Base-by-base conservation (phyloP, 2,329 filamentous ascomycete genomes). In the Fusarium tupiense region DNA sequence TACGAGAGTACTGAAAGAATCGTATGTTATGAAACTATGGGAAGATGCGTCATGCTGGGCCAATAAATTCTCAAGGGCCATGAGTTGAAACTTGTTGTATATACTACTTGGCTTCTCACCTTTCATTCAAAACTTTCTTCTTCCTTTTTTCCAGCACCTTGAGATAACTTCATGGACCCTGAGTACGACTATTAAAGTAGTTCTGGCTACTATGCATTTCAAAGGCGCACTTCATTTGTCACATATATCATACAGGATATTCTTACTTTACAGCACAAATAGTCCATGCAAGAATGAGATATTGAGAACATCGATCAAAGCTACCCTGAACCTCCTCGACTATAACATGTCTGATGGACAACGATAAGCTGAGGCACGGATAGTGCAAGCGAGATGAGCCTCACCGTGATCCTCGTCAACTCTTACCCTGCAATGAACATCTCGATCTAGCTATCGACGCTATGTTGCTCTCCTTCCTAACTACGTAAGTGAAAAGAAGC, bases 381-480 rank as follows among this genome's bases (percentile, higher is more conserved):
- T 49, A 37, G 13, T 38, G 9, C 6, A 61, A 61, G 56, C 29
- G 24, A 59, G 43, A 49, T 47, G 52, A 65, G 52, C 13, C 37
- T 37, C 26, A 41, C 7, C 16, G 29, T 37, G 31, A 35, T 49
- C 29, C 8, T 60, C 31, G 64, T 38, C 60, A 59, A 54, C n/a
- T 33, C 37, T 47, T 69, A 58, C 58, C 44, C 59, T 69, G 22
- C 44, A 54, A 50, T 19, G 37, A 9, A 22, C 26, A 64, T 60
- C 37, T 41, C 41, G 33, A 61, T 66, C 35, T 40, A 50, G 14
- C 11, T 35, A 47, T 29, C 16, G 20, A 43, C 26, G 26, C 22
- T 5, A 38, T 69, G 58, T 52, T 19, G 16, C 24, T 56, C 38
- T 44, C 58, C 67, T 69, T 69, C 66, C 67, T 38, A 69, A 37